Evolutionary conservation across 73 alveolate genomes (phyloP).

Genomic region (Tetrahymena malaccensis): DNA sequence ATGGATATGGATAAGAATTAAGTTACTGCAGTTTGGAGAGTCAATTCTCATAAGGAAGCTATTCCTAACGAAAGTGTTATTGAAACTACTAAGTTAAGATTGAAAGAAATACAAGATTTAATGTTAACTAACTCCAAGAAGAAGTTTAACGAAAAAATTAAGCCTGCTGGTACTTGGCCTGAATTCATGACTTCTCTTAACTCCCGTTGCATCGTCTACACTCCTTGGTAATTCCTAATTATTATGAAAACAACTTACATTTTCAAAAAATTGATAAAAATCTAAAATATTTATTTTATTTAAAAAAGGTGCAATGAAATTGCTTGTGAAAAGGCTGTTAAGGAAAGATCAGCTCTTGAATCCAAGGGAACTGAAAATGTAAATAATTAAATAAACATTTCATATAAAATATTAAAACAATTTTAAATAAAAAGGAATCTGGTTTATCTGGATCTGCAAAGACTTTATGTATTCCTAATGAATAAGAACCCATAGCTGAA

Average conservation of each 20-base stretch:
- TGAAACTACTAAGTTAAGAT: conserved; percentile 52
- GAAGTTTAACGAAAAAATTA: conserved; percentile 62
- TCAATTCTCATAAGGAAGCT: conserved; percentile 53
- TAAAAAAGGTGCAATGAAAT: conserved; percentile 60
- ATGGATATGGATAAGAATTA: conserved; percentile 52
- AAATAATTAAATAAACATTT: neutral
- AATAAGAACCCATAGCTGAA: conserved; percentile 69
- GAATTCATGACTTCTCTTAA: conserved; percentile 86
- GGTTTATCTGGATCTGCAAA: conserved; percentile 93
- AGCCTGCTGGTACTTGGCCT: conserved; percentile 83
- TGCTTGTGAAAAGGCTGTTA: conserved; percentile 84
- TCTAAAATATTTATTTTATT: too few species aligned
- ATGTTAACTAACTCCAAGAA: conserved; percentile 81
- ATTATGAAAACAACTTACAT: neutral
- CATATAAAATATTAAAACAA: conserved; percentile 19
- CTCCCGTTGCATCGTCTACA: conserved; percentile 65
- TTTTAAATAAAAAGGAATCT: conserved; percentile 75
- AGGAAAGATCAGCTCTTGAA: conserved; percentile 86
- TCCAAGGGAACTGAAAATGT: conserved; percentile 53
- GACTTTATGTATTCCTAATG: conserved; percentile 90
- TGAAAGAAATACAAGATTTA: conserved; percentile 77
- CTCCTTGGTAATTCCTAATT: conserved; percentile 79
- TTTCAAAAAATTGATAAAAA: too few species aligned
- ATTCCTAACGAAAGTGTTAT: conserved; percentile 58
- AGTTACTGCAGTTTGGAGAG: conserved; percentile 77